Percentiles rank a stretch among this genome's conserved stretches.
Evolutionary conservation across 345 rosid genomes (phyloP).

Genomic region (Eucalyptus lansdowneana): DNA sequence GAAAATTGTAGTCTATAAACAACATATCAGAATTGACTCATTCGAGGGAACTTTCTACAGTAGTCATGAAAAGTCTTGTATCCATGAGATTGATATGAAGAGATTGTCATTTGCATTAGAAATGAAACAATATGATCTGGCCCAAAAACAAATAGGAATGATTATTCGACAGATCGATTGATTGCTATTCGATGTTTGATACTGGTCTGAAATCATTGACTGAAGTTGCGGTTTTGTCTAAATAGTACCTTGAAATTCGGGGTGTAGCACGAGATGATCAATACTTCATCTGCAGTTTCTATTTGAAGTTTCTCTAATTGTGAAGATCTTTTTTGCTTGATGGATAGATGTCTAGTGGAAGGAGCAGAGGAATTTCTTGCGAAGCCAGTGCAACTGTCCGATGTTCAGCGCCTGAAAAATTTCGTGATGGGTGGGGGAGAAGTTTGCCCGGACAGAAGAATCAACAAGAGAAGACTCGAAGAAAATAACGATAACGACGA

Average conservation of each 20-base stretch:
- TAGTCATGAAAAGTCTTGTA: background rate
- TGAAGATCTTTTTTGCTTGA: background rate
- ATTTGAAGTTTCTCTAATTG: background rate
- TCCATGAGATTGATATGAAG: background rate
- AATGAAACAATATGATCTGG: background rate
- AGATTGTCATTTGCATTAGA: background rate
- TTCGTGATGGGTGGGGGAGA: slow-evolving; percentile 35
- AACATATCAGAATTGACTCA: background rate
- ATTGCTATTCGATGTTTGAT: background rate
- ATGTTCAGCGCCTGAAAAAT: slow-evolving; percentile 54
- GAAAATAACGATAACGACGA: too few relatives aligned
- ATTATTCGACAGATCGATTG: background rate
- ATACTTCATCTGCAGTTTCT: background rate
- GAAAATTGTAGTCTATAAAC: background rate
- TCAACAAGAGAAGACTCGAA: background rate
- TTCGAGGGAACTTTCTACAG: background rate
- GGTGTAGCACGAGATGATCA: background rate
- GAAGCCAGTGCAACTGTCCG: slow-evolving; percentile 76
- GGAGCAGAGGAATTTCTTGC: slow-evolving; percentile 84
- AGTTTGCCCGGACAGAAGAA: background rate
- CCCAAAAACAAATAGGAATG: background rate
- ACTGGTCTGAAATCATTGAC: background rate
- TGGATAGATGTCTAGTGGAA: slow-evolving; percentile 91
- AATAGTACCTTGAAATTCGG: background rate
- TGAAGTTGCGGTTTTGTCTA: background rate